Evolutionary conservation across 108 stramenopile species (phyloP), one percentile per base, ranked within the genome.

Genomic region (Nitzschia sp.): DNA sequence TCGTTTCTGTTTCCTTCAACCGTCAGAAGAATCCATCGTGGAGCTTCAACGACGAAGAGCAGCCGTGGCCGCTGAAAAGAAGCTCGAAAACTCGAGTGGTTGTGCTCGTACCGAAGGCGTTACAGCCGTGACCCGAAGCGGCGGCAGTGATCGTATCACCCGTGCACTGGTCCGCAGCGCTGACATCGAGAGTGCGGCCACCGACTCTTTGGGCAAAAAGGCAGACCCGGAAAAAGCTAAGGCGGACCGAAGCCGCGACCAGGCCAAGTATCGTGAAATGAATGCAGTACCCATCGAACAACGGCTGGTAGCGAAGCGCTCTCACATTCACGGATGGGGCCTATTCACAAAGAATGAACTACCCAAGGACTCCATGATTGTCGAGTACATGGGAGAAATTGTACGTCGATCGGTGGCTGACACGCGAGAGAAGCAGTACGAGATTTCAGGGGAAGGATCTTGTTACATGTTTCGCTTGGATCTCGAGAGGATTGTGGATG

Each of bases 381-480:
- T 85, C 11, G 90, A 91, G 66, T 91, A 91, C 68, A 80, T 84
- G 84, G 90, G 90, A 17, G 84, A 91, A 69, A 66, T 78, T 16
- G 62, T 95, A 53, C 77, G 93, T 15, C 77, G 78, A 46, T 41
- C 64, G 27, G 89, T 94, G 35, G 91, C 88, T 21, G 93, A 95
- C 75, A 80, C 71, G 60, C 77, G 92, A 19, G 94, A 97, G 71
- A 78, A 82, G 67, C 67, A 66, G 45, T 95, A 95, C 69, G 94
- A 95, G 58, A 75, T 80, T 13, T 85, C 86, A 17, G 94, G 96
- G 1, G 86, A 93, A 46, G 94, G 94, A 16, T 78, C 77, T 44
- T 95, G 93, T 72, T 95, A 97, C 80, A 89, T 97, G 87, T 95
- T 95, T 59, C 84, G 95, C 5, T 64, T 94, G 33, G 94, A 96